Percentiles rank a stretch among this genome's conserved stretches.
Evolutionary conservation across 768 basidiomycete genomes (phyloP).

Genomic region (Psilocybe cubensis): DNA sequence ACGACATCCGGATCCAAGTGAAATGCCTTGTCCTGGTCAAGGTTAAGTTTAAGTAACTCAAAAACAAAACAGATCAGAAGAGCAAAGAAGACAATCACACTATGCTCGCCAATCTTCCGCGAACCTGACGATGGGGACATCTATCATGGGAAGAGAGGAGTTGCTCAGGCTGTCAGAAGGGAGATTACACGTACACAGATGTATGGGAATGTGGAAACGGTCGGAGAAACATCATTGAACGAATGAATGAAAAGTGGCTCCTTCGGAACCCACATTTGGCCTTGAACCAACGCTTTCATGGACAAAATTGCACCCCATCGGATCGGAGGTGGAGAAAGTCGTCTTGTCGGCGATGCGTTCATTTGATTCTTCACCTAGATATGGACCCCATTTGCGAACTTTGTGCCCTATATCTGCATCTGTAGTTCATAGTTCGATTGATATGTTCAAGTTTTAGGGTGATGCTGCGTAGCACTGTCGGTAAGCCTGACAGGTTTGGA

Average conservation of each 20-base stretch:
- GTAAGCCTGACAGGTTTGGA: too few relatives aligned
- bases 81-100: too few relatives aligned
- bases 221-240: too few relatives aligned
- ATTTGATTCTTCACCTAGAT: background rate
- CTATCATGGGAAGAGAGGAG: too few relatives aligned
- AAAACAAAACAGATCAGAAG: constrained; percentile 1
- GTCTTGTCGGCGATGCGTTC: too few relatives aligned
- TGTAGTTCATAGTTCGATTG: too few relatives aligned
- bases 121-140: constrained; percentile 3
- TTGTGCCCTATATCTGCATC: background rate
- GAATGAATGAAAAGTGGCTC: constrained; percentile 1
- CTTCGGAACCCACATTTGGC: constrained; percentile 1
- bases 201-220: background rate
- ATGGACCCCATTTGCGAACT: background rate
- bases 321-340: background rate
- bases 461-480: background rate
- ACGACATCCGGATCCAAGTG: background rate
- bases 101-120: constrained; percentile 1
- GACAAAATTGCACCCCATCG: background rate
- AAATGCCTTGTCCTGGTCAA: too few relatives aligned
- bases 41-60: background rate
- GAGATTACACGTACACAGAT: too few relatives aligned
- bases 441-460: too few relatives aligned
- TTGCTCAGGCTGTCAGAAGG: background rate
- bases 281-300: background rate